Percentiles rank a stretch among this genome's conserved stretches.
Conservation (phyloP, 805 yeast genomes). For the Saccharomycopsis amapae region DNA sequence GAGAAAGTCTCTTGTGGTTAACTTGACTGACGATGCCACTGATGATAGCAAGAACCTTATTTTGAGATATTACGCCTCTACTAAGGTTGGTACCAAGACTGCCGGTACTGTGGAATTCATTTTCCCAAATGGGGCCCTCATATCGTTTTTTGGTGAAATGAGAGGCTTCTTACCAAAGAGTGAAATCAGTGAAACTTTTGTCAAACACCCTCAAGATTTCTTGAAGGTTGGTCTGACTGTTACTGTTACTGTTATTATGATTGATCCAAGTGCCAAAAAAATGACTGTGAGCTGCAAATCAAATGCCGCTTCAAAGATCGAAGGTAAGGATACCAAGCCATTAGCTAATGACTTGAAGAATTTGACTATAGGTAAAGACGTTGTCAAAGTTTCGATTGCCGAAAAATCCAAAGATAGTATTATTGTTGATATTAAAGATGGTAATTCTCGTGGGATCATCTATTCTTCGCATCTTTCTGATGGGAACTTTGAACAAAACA, state of each 20-base stretch:
- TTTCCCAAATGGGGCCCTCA: constrained; percentile 70
- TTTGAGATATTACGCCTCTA: constrained; percentile 42
- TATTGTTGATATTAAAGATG: constrained; percentile 50
- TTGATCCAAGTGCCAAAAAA: constrained; percentile 46
- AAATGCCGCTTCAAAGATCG: constrained; percentile 41
- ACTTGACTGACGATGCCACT: constrained; percentile 21
- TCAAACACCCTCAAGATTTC: constrained; percentile 68
- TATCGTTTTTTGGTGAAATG: constrained; percentile 73
- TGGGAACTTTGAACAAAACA: constrained; percentile 63
- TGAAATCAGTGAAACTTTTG: constrained; percentile 87
- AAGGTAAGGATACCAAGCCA: constrained; percentile 32
- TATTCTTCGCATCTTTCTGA: constrained; percentile 72
- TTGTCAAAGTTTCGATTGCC: constrained; percentile 52
- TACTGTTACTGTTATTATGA: constrained; percentile 53
- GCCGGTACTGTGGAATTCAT: constrained; percentile 70
- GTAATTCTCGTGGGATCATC: constrained; percentile 60
- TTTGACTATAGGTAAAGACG: constrained; percentile 53
- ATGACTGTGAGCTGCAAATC: constrained; percentile 70
- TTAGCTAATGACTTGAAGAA: constrained; percentile 34
- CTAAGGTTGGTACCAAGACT: constrained; percentile 47
- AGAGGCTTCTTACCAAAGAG: constrained; percentile 77
- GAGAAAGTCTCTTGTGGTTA: constrained; percentile 73
- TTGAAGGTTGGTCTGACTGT: constrained; percentile 82
- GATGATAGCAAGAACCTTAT: constrained; percentile 27
- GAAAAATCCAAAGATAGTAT: constrained; percentile 73